Evolutionary conservation across 495 filamentous ascomycete genomes (phyloP).

Genomic region (Echria macrotheca): DNA sequence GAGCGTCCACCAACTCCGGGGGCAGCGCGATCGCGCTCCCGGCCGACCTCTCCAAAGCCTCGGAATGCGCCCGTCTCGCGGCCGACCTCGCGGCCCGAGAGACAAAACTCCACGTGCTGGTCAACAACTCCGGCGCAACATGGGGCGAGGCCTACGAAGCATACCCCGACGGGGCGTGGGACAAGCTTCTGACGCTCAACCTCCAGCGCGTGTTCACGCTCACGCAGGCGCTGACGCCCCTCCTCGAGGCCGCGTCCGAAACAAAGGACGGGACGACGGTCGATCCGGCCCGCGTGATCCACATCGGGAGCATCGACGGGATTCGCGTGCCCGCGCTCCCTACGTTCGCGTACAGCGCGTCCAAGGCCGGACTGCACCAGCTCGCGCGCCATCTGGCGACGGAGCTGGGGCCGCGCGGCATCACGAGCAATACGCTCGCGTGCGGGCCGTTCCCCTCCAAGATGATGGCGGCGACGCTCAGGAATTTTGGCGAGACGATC

Average conservation of each 20-base stretch:
- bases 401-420: slow-evolving; percentile 62
- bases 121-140: slow-evolving; percentile 79
- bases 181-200: slow-evolving; percentile 71
- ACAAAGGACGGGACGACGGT: slow-evolving; percentile 25
- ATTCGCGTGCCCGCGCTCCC: slow-evolving; percentile 64
- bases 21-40: slow-evolving; percentile 30
- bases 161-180: slow-evolving; percentile 69
- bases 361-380: slow-evolving; percentile 73
- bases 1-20: neutral
- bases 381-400: slow-evolving; percentile 64
- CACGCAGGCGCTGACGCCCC: slow-evolving; percentile 65
- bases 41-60: slow-evolving; percentile 31
- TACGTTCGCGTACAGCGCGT: slow-evolving; percentile 70
- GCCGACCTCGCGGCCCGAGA: slow-evolving; percentile 57
- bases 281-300: slow-evolving; percentile 60
- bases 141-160: slow-evolving; percentile 67
- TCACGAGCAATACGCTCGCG: slow-evolving; percentile 55
- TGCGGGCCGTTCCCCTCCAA: slow-evolving; percentile 78
- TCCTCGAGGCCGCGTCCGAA: slow-evolving; percentile 56
- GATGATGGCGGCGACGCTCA: slow-evolving; percentile 74
- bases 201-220: slow-evolving; percentile 75
- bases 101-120: slow-evolving; percentile 61
- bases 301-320: slow-evolving; percentile 74
- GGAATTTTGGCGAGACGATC: slow-evolving; percentile 56
- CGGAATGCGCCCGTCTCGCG: slow-evolving; percentile 57